Base-by-base conservation (phyloP, 148 eudicot species). In the Vaccinium corymbosum region DNA sequence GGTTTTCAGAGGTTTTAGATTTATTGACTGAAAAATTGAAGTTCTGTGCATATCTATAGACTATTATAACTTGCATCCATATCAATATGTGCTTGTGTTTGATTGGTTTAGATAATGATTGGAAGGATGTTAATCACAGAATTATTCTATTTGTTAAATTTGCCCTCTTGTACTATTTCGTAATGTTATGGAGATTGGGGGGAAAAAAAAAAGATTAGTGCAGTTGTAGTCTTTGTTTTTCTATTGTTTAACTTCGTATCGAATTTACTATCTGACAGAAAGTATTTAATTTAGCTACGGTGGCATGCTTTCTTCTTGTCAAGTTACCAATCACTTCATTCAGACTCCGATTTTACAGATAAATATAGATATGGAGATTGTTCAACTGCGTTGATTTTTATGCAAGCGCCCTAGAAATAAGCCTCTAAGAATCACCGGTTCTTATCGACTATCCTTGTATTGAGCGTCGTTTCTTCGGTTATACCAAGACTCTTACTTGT, bases 371-470 rank as follows among this genome's bases (percentile, higher is more conserved):
- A 35, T 35, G 29, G 11, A 12, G 49, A n/a, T 80, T 59, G 72
- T 61, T 80, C 72, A 61, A 32, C 81, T 55, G 62, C 62, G 22
- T 22, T 66, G 16, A 32, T 35, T 78, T 66, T 53, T 55, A 57
- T 78, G 29, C 59, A 76, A 77, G 74, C 10, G 25, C 50, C 85
- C 46, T 77, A 59, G 66, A 83, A 78, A 29, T 64, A 56, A 62
- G 17, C 79, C 42, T 61, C 61, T 53, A 7, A 35, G 46, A 49
- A 77, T 81, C 56, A 17, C 10, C 15, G 0, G 6, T 81, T 62
- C 16, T 17, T 48, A 35, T 9, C 10, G 1, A 6, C 29, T 7
- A 53, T 9, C 35, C 11, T 29, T 53, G 50, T 17, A 16, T 56
- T 56, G 17, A 80, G 71, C 56, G 19, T 56, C 9, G 1, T 59